phyloP scores from a whole-genome alignment of 106 monocot species.

The Apostasia shenzhenica region DNA sequence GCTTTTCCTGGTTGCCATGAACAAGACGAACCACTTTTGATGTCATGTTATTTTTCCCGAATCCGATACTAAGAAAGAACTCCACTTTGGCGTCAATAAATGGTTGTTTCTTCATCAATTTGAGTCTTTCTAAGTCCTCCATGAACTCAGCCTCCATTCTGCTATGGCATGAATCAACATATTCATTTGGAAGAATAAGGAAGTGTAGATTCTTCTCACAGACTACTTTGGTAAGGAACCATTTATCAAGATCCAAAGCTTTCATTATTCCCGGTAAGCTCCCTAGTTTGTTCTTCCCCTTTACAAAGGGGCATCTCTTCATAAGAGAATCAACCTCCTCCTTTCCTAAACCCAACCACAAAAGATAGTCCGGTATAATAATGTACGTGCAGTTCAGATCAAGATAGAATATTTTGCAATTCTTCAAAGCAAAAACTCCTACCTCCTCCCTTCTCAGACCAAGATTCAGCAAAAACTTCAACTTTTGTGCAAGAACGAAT shows the following conservation, averaged over 20 bases:
- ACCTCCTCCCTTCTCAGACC: slow-evolving; percentile 52
- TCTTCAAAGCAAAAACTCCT: slow-evolving; percentile 33
- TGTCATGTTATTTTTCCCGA: slow-evolving; percentile 63
- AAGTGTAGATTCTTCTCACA: slow-evolving; percentile 14
- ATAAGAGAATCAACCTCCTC: slow-evolving; percentile 15
- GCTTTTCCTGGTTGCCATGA: slow-evolving; percentile 29
- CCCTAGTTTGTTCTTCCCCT: slow-evolving; percentile 61
- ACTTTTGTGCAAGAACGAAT: slow-evolving; percentile 24
- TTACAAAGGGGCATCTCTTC: slow-evolving; percentile 33
- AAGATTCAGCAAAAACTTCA: slow-evolving; percentile 50
- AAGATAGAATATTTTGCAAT: slow-evolving; percentile 30
- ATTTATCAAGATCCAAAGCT: slow-evolving; percentile 37
- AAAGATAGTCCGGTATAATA: slow-evolving; percentile 48
- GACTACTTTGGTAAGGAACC: slow-evolving; percentile 38
- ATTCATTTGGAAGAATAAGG: slow-evolving; percentile 25
- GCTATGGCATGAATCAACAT: slow-evolving; percentile 3
- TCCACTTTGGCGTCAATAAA: slow-evolving; percentile 46
- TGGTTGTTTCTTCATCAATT: slow-evolving; percentile 9
- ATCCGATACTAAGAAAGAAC: slow-evolving; percentile 72
- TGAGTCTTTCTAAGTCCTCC: slow-evolving; percentile 27
- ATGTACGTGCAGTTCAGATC: slow-evolving; percentile 39
- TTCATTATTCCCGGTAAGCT: slow-evolving; percentile 47
- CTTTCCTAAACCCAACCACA: slow-evolving; percentile 24
- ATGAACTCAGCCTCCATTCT: slow-evolving; percentile 36
- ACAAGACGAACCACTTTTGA: slow-evolving; percentile 13